phyloP scores from a whole-genome alignment of 805 yeast genomes.

The Huiozyma naganishii region DNA sequence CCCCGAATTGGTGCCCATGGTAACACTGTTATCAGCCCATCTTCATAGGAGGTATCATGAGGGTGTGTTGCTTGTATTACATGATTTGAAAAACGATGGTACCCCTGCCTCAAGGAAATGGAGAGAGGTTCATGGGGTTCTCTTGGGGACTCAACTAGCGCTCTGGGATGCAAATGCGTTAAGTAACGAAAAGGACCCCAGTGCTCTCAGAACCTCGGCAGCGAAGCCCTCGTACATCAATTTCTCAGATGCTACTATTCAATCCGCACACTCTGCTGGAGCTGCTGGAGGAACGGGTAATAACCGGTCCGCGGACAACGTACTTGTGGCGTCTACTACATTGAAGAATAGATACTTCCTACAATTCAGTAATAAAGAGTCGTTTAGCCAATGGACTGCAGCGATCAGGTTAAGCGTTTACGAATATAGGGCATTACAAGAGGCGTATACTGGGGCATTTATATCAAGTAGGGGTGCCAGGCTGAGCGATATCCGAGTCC shows the following conservation, averaged over 20 bases:
- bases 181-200: constrained; percentile 31
- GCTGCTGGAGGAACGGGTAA: constrained; percentile 16
- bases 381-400: constrained; percentile 66
- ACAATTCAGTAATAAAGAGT: constrained; percentile 59
- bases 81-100: constrained; percentile 76
- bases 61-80: constrained; percentile 63
- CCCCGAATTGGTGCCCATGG: constrained; percentile 50
- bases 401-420: constrained; percentile 72
- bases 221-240: constrained; percentile 81
- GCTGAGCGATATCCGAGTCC: constrained; percentile 74
- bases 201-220: constrained; percentile 40
- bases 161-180: constrained; percentile 77
- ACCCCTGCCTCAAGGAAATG: constrained; percentile 74
- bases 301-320: constrained; percentile 49
- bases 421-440: constrained; percentile 78
- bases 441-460: constrained; percentile 93
- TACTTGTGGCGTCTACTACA: constrained; percentile 85
- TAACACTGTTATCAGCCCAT: constrained; percentile 64
- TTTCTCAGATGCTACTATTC: constrained; percentile 80
- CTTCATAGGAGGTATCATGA: constrained; percentile 64
- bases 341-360: constrained; percentile 77
- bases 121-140: constrained; percentile 86
- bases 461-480: constrained; percentile 84
- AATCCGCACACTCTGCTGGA: constrained; percentile 57
- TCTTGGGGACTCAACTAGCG: constrained; percentile 85